Evolutionary conservation across 2,329 filamentous ascomycete species (phyloP), one percentile per base, ranked within the genome.

Genomic region (Pseudocercospora cruenta): DNA sequence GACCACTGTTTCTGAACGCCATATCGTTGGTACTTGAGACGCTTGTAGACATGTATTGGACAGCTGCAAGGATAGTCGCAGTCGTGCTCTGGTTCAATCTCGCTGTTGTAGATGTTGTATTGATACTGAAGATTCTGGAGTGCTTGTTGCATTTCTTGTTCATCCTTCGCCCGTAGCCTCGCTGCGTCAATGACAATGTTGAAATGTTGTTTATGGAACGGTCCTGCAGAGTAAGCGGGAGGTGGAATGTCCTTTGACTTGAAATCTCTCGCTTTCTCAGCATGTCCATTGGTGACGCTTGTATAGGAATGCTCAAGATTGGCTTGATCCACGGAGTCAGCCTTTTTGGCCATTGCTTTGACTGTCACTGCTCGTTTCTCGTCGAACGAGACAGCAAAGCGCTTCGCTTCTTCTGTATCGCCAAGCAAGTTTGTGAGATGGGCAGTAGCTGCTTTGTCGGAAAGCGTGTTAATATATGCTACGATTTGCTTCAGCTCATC

Each of bases 1-100:
- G 78, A 78, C 82, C 82, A 84, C 68, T 74, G 74, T 5, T 80
- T 73, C 61, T 81, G 80, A 2, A 82, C 75, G 4, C 57, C 58
- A 24, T 79, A 75, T 6, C 82, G 78, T n/a, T 63, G 67, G 61
- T 72, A 71, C 68, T 82, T 82, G 54, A 67, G 72, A 16, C 65
- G 67, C 59, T 77, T 68, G 66, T 82, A 83, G 24, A 74, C 66
- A 65, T 82, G 81, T 53, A 83, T 79, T 1, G 73, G 63, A 65
- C 82, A 83, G 45, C 62, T 62, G 68, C 82, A 83, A 28, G 72
- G 74, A 64, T 75, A 77, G 4, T 81, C 79, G 10, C 73, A 71
- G 8, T 83, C 80, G 66, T 83, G 81, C 62, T 83, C 81, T 9
- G 82, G 82, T 67, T 83, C 82, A 49, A 83, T 79, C 58, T 83